Percentiles rank a stretch among this genome's conserved stretches.
These are phyloP conservation scores for Pseudoneurospora amorphoporcata DNA, from an alignment of 495 filamentous ascomycete species.

Conservation along the genomic window DNA sequence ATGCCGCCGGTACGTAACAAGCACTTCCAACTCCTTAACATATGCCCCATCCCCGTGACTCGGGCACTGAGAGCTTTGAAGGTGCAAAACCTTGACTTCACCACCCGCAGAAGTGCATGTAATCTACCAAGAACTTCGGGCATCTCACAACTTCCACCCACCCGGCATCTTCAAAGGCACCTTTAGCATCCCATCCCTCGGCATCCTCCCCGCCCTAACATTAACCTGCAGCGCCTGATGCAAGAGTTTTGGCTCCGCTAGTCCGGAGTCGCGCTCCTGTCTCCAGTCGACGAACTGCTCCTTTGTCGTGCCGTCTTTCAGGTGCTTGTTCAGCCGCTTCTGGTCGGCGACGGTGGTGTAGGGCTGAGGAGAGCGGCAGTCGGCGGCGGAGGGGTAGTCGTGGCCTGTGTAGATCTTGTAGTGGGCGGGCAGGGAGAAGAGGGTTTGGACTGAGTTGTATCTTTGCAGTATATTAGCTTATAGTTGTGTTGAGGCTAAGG, in stretches of 20 bases:
- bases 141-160: background rate
- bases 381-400: slow-evolving; percentile 36
- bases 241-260: slow-evolving; percentile 42
- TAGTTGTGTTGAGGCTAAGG: too few species aligned
- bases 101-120: background rate
- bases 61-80: background rate
- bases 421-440: slow-evolving; percentile 36
- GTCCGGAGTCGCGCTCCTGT: slow-evolving; percentile 32
- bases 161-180: slow-evolving; percentile 24
- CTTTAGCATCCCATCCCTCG: slow-evolving; percentile 32
- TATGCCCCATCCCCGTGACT: background rate
- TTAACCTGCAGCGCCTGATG: slow-evolving; percentile 51
- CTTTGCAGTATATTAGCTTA: too few species aligned
- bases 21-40: background rate
- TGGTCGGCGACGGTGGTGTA: slow-evolving; percentile 44
- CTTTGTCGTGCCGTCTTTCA: slow-evolving; percentile 28
- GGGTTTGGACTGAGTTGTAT: slow-evolving; percentile 28
- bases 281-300: slow-evolving; percentile 41
- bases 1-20: background rate
- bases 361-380: slow-evolving; percentile 21
- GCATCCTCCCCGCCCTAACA: slow-evolving; percentile 43
- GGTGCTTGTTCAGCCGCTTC: slow-evolving; percentile 40
- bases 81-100: background rate
- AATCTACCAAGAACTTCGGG: background rate
- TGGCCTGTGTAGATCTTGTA: slow-evolving; percentile 42